Conservation (phyloP, 1,284 basidiomycete genomes). For the Coniophora puteana region DNA sequence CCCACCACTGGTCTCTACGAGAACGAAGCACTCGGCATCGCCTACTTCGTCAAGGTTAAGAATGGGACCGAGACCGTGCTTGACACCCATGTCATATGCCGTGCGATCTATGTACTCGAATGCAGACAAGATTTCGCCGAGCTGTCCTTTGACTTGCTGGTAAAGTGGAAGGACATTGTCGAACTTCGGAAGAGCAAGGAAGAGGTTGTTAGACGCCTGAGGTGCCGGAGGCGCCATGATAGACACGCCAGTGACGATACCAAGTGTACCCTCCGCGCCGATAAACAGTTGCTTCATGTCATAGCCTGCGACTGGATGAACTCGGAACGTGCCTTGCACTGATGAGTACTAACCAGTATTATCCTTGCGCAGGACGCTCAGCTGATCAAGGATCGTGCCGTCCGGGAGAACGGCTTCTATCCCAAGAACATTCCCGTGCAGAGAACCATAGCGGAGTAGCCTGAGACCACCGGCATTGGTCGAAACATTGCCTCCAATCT, state of each 20-base stretch:
- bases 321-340: background rate
- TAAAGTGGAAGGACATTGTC: conserved; percentile 72
- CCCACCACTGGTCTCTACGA: conserved; percentile 94
- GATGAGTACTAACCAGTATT: conserved; percentile 77
- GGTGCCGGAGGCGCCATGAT: conserved; percentile 94
- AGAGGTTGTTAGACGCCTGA: conserved; percentile 75
- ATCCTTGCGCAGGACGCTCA: conserved; percentile 90
- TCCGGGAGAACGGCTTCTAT: conserved; percentile 96
- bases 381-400: conserved; percentile 88
- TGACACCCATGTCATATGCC: conserved; percentile 82
- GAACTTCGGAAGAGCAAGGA: conserved; percentile 72
- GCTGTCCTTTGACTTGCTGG: conserved; percentile 64
- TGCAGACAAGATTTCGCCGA: conserved; percentile 96
- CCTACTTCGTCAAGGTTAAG: conserved; percentile 65
- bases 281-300: conserved; percentile 99
- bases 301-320: conserved; percentile 81
- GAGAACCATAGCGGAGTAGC: conserved; percentile 90
- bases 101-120: conserved; percentile 96
- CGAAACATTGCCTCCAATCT: conserved; percentile 96
- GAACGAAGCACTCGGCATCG: conserved; percentile 85
- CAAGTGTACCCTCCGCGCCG: conserved; percentile 94
- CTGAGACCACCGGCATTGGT: conserved; percentile 98
- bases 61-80: conserved; percentile 68
- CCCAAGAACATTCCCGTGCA: conserved; percentile 96
- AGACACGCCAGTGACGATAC: conserved; percentile 93